These are phyloP conservation scores for Melaleuca alternifolia DNA, from an alignment of 345 rosid genomes.

Conservation along the genomic window DNA sequence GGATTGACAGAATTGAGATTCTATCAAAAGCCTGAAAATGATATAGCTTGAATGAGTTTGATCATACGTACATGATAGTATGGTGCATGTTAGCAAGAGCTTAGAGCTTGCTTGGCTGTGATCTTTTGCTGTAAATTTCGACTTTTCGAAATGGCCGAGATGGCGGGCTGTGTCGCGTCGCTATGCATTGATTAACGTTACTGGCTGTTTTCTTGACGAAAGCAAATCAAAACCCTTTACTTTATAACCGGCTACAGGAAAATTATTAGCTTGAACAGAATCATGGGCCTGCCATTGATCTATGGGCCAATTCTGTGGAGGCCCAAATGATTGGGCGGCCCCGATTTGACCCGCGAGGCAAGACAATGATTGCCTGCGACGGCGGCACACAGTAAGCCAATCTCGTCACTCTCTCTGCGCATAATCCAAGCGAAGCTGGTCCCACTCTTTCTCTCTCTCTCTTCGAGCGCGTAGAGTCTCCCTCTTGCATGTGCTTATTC, in stretches of 20 bases:
- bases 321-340: background rate
- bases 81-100: background rate
- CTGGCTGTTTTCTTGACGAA: background rate
- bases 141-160: background rate
- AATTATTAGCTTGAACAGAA: background rate
- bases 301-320: background rate
- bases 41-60: background rate
- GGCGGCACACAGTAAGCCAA: background rate
- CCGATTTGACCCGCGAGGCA: background rate
- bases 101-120: background rate
- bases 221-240: too few species aligned
- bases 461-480: background rate
- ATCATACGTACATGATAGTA: background rate
- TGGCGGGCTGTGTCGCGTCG: accelerated
- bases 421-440: background rate
- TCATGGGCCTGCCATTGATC: background rate
- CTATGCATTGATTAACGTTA: background rate
- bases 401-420: background rate
- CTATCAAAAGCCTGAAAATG: background rate
- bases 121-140: background rate
- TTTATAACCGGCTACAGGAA: too few species aligned
- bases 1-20: background rate
- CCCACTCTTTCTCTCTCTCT: background rate
- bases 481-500: constrained; percentile 1
- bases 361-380: background rate